These are phyloP conservation scores for Populus euphratica DNA, from an alignment of 345 rosid species.

Conservation along the genomic window DNA sequence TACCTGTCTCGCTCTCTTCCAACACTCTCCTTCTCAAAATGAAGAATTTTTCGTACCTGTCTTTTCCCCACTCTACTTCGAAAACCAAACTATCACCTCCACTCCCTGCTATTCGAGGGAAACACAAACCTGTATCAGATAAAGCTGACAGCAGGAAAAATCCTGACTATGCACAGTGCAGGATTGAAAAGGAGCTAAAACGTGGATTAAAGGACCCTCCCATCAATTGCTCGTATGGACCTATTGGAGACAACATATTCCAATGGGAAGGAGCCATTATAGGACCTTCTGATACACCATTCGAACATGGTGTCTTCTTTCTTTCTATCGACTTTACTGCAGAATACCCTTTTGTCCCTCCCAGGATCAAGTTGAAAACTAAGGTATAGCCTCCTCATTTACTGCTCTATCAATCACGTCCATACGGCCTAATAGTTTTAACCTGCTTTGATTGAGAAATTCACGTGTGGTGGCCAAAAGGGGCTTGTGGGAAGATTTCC, in stretches of 20 bases:
- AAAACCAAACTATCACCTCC: too few species aligned
- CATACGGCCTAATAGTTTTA: not conserved
- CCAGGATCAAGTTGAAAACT: too few species aligned
- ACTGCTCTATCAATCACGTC: not conserved
- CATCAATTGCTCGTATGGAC: conserved; percentile 11
- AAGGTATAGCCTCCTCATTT: too few species aligned
- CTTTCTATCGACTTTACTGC: conserved; percentile 6
- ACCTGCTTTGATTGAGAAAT: too few species aligned
- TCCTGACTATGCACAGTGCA: not conserved
- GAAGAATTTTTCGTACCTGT: too few species aligned
- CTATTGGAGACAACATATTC: not conserved
- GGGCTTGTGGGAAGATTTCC: too few species aligned
- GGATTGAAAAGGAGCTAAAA: conserved; percentile 3
- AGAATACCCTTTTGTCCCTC: not conserved
- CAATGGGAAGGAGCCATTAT: conserved; percentile 9
- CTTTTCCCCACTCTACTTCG: too few species aligned
- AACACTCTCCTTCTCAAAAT: too few species aligned
- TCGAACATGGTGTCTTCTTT: conserved; percentile 12
- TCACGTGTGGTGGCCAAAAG: too few species aligned
- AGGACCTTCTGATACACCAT: conserved; percentile 14
- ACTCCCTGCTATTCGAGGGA: too few species aligned
- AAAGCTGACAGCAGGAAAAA: not conserved
- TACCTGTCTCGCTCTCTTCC: too few species aligned
- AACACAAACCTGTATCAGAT: too few species aligned
- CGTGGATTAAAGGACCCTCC: not conserved